These are phyloP conservation scores for Chaetomium strumarium DNA, from an alignment of 2,329 filamentous ascomycete species.

Conservation along the genomic window DNA sequence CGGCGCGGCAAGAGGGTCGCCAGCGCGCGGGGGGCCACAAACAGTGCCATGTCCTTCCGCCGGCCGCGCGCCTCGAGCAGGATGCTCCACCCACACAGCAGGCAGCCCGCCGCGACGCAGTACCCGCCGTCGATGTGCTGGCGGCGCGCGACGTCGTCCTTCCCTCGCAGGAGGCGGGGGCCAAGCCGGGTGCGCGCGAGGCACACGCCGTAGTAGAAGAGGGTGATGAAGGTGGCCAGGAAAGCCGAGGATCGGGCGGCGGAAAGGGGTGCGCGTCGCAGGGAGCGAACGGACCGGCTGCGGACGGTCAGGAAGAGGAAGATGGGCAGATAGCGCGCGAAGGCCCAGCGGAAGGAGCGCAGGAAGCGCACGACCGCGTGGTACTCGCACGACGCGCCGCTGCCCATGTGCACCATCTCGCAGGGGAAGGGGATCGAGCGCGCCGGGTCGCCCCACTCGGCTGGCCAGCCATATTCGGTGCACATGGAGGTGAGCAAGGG, in stretches of 20 bases:
- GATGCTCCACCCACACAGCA: conserved; percentile 76
- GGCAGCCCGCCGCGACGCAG: conserved; percentile 66
- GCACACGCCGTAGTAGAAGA: conserved; percentile 84
- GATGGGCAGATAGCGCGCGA: conserved; percentile 70
- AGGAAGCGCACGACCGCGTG: conserved; percentile 65
- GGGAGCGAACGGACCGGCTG: conserved; percentile 40
- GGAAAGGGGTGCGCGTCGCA: conserved; percentile 47
- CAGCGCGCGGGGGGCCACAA: conserved; percentile 72
- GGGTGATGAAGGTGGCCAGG: conserved; percentile 66
- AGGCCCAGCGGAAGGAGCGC: conserved; percentile 66
- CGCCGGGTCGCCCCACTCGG: conserved; percentile 66
- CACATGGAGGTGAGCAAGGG: conserved; percentile 66
- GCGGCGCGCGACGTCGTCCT: conserved; percentile 38
- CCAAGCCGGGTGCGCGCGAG: conserved; percentile 68
- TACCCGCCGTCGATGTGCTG: conserved; percentile 56
- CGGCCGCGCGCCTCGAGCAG: conserved; percentile 61
- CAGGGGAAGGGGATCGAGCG: conserved; percentile 69
- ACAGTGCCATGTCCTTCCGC: conserved; percentile 70
- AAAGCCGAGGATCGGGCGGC: conserved; percentile 69
- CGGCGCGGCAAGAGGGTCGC: conserved; percentile 67
- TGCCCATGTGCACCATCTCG: conserved; percentile 77
- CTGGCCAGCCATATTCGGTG: conserved; percentile 61
- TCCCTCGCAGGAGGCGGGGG: conserved; percentile 57
- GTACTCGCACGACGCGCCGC: conserved; percentile 65
- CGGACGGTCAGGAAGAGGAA: conserved; percentile 55